Percentiles rank a stretch among this genome's conserved stretches.
Conservation (phyloP, 2,329 filamentous ascomycete genomes). For the Polychaeton citri region DNA sequence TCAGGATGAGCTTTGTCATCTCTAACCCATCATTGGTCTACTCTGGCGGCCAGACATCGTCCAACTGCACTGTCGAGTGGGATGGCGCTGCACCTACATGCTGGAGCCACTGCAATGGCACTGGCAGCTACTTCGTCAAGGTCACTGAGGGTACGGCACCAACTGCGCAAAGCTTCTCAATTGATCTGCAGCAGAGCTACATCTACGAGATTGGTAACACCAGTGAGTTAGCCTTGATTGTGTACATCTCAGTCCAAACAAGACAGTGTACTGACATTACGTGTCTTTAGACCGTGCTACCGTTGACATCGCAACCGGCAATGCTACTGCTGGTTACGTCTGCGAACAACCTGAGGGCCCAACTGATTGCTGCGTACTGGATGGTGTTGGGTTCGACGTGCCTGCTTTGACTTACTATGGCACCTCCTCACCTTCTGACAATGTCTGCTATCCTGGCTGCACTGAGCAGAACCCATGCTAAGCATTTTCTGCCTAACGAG, state of each 20-base stretch:
- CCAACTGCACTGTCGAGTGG: not conserved
- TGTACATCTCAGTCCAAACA: not conserved
- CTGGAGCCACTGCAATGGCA: not conserved
- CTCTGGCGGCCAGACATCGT: not conserved
- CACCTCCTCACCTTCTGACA: not conserved
- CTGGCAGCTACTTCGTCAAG: not conserved
- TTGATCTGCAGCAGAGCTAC: not conserved
- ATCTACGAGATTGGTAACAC: not conserved
- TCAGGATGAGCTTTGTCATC: not conserved
- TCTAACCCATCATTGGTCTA: not conserved
- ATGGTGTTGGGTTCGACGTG: not conserved
- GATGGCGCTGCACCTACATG: conserved; percentile 1
- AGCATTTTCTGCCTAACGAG: not conserved
- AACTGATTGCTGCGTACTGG: not conserved
- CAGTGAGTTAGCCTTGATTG: not conserved
- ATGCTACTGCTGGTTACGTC: not conserved
- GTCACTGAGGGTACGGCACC: not conserved
- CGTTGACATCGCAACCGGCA: not conserved
- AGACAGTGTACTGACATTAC: too few species aligned
- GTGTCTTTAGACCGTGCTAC: not conserved
- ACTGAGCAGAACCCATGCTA: not conserved
- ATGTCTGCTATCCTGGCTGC: not conserved
- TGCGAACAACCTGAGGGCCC: not conserved
- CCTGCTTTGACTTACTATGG: not conserved
- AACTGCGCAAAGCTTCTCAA: not conserved